Percentiles rank a stretch among this genome's conserved stretches.
phyloP scores from a whole-genome alignment of 2,329 filamentous ascomycete genomes.

The Pseudofabraea citricarpa region DNA sequence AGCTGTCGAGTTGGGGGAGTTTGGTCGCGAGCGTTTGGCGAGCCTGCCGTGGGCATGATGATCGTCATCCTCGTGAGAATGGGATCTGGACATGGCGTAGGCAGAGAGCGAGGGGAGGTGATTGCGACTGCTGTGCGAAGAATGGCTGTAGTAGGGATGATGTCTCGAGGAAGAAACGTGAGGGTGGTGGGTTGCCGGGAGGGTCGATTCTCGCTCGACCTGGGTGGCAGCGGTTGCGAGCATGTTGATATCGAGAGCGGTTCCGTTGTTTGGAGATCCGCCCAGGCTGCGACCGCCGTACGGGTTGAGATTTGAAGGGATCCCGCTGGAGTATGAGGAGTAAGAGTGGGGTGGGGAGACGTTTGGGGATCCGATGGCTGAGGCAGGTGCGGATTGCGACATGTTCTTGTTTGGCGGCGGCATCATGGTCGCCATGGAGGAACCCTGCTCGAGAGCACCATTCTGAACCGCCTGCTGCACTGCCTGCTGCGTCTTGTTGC shows the following conservation, averaged over 20 bases:
- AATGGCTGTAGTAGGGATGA: constrained; percentile 39
- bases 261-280: constrained; percentile 33
- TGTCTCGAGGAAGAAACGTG: constrained; percentile 42
- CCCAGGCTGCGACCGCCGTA: constrained; percentile 42
- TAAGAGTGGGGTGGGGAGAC: constrained; percentile 92
- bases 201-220: constrained; percentile 51
- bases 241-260: constrained; percentile 48
- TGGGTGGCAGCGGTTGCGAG: constrained; percentile 57
- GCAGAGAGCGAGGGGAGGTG: constrained; percentile 53
- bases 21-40: constrained; percentile 85
- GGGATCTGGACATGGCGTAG: constrained; percentile 92
- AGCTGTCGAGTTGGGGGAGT: constrained; percentile 91
- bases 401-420: constrained; percentile 74
- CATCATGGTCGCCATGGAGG: constrained; percentile 62
- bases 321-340: constrained; percentile 57
- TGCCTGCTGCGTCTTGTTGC: constrained; percentile 67
- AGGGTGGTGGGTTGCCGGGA: constrained; percentile 19
- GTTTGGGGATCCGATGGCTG: constrained; percentile 86
- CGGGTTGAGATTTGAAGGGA: constrained; percentile 40
- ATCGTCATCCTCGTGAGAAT: constrained; percentile 77
- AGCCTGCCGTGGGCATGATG: constrained; percentile 64
- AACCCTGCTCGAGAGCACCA: constrained; percentile 45
- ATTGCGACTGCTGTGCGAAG: constrained; percentile 42
- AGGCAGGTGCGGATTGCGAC: constrained; percentile 83
- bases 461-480: constrained; percentile 42